A percentile compares a stretch with the other conserved stretches of the same genome.
phyloP scores from a whole-genome alignment of 208 protist species.

The Phytomonas sp. region DNA sequence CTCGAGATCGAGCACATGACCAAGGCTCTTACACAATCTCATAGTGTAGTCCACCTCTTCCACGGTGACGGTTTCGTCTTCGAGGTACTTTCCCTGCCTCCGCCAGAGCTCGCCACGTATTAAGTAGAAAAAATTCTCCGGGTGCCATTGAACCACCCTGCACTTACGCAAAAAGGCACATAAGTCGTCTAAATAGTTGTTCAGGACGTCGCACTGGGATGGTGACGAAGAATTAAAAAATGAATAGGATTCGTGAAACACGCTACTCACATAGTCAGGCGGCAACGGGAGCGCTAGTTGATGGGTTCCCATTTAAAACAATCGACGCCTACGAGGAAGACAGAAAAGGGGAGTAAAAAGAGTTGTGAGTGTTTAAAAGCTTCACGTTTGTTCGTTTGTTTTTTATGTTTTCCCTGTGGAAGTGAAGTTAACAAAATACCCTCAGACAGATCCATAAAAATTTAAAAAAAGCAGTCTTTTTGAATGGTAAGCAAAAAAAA shows the following conservation, averaged over 20 bases:
- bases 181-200: slow-evolving; percentile 60
- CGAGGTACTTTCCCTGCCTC: not conserved
- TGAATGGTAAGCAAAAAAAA: not conserved
- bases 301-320: slow-evolving; percentile 14
- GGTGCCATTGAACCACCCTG: slow-evolving; percentile 69
- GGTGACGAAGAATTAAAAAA: slow-evolving; percentile 16
- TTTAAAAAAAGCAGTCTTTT: slow-evolving; percentile 10
- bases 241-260: slow-evolving; percentile 28
- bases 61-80: slow-evolving; percentile 12
- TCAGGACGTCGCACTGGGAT: slow-evolving; percentile 16
- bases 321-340: not conserved
- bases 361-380: not conserved
- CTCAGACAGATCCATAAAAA: not conserved
- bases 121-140: slow-evolving; percentile 66
- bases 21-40: slow-evolving; percentile 36
- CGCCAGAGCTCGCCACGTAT: slow-evolving; percentile 11
- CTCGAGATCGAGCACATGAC: slow-evolving; percentile 18
- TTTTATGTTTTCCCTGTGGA: not conserved
- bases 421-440: not conserved
- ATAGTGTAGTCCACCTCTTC: slow-evolving; percentile 45
- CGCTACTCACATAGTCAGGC: slow-evolving; percentile 18
- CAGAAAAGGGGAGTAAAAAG: not conserved
- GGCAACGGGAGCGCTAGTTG: slow-evolving; percentile 61
- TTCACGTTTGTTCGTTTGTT: not conserved
- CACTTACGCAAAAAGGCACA: slow-evolving; percentile 42